Base-by-base conservation (phyloP, 345 rosid species). In the Ricinus communis region DNA sequence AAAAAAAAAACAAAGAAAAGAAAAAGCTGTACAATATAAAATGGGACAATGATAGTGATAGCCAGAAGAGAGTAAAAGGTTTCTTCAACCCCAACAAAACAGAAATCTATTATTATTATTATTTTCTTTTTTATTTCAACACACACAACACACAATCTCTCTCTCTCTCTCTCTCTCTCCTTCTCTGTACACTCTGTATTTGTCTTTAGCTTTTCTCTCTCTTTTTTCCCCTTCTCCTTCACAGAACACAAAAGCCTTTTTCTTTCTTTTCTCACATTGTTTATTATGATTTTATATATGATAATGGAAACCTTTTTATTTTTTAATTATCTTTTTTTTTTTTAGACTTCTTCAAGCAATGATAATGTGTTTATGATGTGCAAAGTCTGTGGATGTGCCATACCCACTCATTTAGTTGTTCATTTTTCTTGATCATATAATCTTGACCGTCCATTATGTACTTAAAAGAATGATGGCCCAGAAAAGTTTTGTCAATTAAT, bases 1-100 rank as follows among this genome's bases (percentile, higher is more conserved):
- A 13, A n/a, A 41, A 60, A 31, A 40, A 31, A 70, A 74, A 49
- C n/a, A 30, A 25, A 66, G 63, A 62, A 52, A 16, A 36, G 16
- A 45, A 57, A 71, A 72, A 73, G 73, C 75, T 73, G 75, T 69
- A 59, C 61, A 60, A 43, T 43, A 33, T 33, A 33, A 33, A 76
- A 72, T 68, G 68, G 46, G 73, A 71, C 81, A 76, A 81, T 76
- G 84, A 83, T 79, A 75, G 82, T 58, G 85, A 83, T 77, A 60
- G 79, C 33, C 75, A 76, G 73, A n/a, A n/a, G 58, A 68, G 40
- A 40, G 68, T n/a, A 55, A 28, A 70, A 78, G 51, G 28, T 21
- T 40, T 30, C 50, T 65, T 61, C 75, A 55, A 73, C 70, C 52
- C 57, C 68, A 61, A 69, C 66, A 56, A 71, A 74, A 73, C 82